Evolutionary conservation across 331 rosid genomes (phyloP).

Genomic region (Rhamnella rubrinervis): DNA sequence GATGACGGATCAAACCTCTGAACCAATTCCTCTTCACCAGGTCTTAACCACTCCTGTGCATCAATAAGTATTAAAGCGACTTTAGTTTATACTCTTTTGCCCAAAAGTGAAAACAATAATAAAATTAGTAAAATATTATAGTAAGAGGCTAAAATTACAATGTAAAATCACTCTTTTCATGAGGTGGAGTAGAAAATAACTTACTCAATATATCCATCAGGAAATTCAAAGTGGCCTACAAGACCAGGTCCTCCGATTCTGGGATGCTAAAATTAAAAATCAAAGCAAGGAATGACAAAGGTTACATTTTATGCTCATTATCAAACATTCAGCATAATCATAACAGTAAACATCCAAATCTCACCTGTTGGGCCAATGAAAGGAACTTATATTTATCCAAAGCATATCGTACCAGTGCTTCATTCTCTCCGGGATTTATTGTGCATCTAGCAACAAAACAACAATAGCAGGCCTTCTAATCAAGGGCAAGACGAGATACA

Average conservation of each 20-base stretch:
- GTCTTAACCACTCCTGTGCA: slow-evolving; percentile 82
- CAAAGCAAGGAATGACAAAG: background rate
- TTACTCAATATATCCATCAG: slow-evolving; percentile 81
- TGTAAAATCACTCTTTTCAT: no score
- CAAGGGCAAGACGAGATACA: slow-evolving; percentile 10
- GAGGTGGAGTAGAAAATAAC: slow-evolving; percentile 29
- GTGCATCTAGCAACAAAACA: slow-evolving; percentile 59
- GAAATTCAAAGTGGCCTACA: slow-evolving; percentile 67
- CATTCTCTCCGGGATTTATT: slow-evolving; percentile 97
- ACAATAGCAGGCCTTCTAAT: slow-evolving; percentile 19
- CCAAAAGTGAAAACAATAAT: no score
- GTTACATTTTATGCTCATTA: no score
- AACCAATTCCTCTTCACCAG: slow-evolving; percentile 90
- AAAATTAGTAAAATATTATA: background rate
- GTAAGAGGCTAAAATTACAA: background rate
- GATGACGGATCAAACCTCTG: slow-evolving; percentile 95
- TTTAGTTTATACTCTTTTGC: background rate
- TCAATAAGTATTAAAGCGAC: background rate
- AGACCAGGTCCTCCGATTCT: slow-evolving; percentile 96
- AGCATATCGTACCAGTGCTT: slow-evolving; percentile 91
- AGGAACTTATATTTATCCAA: slow-evolving; percentile 78
- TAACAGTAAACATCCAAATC: slow-evolving; percentile 12
- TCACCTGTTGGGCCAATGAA: slow-evolving; percentile 82
- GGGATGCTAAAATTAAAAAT: slow-evolving; percentile 56
- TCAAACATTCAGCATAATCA: no score